Conservation (phyloP, 73 alveolate genomes). For the Durusdinium trenchii region DNA sequence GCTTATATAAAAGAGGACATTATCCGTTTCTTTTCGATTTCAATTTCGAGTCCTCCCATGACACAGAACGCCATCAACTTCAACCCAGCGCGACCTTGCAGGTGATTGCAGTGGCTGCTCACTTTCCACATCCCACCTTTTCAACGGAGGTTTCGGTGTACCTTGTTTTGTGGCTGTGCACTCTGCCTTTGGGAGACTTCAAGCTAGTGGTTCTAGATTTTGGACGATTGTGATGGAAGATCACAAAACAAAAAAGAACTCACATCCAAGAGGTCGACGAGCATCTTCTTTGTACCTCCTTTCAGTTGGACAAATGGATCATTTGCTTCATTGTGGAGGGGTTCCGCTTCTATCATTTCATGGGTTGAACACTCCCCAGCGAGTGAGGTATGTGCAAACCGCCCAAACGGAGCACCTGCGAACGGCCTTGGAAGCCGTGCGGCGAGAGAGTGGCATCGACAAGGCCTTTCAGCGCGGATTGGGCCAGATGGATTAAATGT, state of each 20-base stretch:
- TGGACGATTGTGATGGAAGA: too few relatives aligned
- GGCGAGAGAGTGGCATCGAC: conserved; percentile 7
- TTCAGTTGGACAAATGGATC: too few relatives aligned
- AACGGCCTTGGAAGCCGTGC: conserved; percentile 29
- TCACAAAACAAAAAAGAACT: too few relatives aligned
- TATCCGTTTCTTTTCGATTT: too few relatives aligned
- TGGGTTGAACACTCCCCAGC: background rate
- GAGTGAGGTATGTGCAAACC: conserved; percentile 16
- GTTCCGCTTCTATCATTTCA: background rate
- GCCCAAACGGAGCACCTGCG: background rate
- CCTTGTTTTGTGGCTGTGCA: conserved; percentile 11
- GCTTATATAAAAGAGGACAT: too few relatives aligned
- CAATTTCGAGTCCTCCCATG: too few relatives aligned
- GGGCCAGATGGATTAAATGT: background rate
- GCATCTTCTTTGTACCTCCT: too few relatives aligned
- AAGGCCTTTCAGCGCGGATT: background rate
- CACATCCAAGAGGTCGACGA: too few relatives aligned
- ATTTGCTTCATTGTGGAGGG: too few relatives aligned
- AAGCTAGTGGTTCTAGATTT: too few relatives aligned
- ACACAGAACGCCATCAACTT: too few relatives aligned
- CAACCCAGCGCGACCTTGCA: too few relatives aligned
- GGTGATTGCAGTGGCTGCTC: conserved; percentile 60
- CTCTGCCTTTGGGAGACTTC: background rate
- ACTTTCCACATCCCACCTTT: conserved; percentile 66
- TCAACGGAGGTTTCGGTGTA: conserved; percentile 4